Evolutionary conservation across 2,329 filamentous ascomycete species (phyloP), one percentile per base, ranked within the genome.

Genomic region (Cladophialophora immunda): DNA sequence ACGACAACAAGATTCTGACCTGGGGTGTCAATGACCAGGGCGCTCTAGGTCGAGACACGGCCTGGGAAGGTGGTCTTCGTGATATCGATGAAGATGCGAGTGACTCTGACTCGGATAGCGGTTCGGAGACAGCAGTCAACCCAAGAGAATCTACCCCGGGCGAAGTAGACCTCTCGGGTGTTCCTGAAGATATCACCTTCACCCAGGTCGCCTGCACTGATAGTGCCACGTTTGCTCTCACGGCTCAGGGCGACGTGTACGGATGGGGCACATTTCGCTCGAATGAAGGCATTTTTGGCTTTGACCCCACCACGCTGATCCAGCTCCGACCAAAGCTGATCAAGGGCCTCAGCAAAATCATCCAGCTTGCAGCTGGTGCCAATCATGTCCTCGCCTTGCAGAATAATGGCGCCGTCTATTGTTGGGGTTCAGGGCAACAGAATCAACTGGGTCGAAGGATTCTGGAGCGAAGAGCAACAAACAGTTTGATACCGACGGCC

Each of bases 21-120:
- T 96, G 92, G 92, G 92, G 92, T 61, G 92, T 94, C 72, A 95
- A 95, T 76, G 92, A 94, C 75, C 87, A 93, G 73, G 89, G 90
- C 68, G 90, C 92, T 7, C 84, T 95, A 22, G 92, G 92, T 52
- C 85, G 92, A 73, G 86, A 92, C 75, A 93, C 91, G 3, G 81
- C 81, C 11, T 89, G 87, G 83, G 73, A 74, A 9, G 74, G 74
- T 47, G 74, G 74, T 38, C 58, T 75, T 55, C 73, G 66, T 50
- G 76, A 75, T 52, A 73, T 76, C 30, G 75, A 77, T 58, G 75
- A 73, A 19, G 68, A 73, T 83, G 69, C 70, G 27, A 61, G 58
- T 53, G 82, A 81, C 38, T 80, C 81, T 54, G 80, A 79, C 34
- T 78, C 81, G 45, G 80, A 89, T 57, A 68, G 66, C 52, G 71